These are phyloP conservation scores for Scalesia atractyloides DNA, from an alignment of 129 eudicot genomes.

Conservation along the genomic window DNA sequence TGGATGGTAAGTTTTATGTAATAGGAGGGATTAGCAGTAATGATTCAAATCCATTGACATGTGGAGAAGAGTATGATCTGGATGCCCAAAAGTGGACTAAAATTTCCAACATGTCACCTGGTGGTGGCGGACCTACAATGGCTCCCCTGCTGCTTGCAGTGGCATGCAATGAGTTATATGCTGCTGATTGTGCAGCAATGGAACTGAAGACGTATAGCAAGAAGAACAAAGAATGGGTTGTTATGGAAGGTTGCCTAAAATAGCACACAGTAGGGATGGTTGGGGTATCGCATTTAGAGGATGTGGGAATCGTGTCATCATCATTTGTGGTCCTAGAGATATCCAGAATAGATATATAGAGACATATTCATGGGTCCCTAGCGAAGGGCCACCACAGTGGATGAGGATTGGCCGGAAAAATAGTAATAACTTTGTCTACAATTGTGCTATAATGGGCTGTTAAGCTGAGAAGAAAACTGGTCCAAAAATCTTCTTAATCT, in stretches of 20 bases:
- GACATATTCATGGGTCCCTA: slow-evolving; percentile 64
- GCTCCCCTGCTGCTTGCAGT: slow-evolving; percentile 77
- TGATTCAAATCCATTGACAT: slow-evolving; percentile 35
- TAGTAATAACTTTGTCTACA: slow-evolving; percentile 55
- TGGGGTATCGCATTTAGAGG: slow-evolving; percentile 80
- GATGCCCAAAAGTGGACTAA: slow-evolving; percentile 48
- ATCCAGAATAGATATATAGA: slow-evolving; percentile 36
- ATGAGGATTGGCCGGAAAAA: slow-evolving; percentile 41
- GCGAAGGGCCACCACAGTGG: slow-evolving; percentile 56
- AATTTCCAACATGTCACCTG: slow-evolving; percentile 56
- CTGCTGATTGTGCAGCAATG: slow-evolving; percentile 59
- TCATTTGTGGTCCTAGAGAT: slow-evolving; percentile 62
- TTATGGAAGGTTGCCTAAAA: slow-evolving; percentile 53
- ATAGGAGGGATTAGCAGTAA: slow-evolving; percentile 57
- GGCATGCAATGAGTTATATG: slow-evolving; percentile 59
- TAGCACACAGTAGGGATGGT: slow-evolving; percentile 49
- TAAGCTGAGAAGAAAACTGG: neutral
- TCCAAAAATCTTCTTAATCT: too few species aligned
- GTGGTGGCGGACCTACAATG: slow-evolving; percentile 2
- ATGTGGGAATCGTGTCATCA: slow-evolving; percentile 58
- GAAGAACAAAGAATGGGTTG: slow-evolving; percentile 38
- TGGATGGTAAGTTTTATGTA: slow-evolving; percentile 69
- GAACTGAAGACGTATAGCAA: slow-evolving; percentile 54
- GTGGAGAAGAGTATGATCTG: slow-evolving; percentile 65
- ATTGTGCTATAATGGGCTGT: slow-evolving; percentile 17